Evolutionary conservation across 2,329 filamentous ascomycete species (phyloP).

Genomic region (Colletotrichum theobromicola): DNA sequence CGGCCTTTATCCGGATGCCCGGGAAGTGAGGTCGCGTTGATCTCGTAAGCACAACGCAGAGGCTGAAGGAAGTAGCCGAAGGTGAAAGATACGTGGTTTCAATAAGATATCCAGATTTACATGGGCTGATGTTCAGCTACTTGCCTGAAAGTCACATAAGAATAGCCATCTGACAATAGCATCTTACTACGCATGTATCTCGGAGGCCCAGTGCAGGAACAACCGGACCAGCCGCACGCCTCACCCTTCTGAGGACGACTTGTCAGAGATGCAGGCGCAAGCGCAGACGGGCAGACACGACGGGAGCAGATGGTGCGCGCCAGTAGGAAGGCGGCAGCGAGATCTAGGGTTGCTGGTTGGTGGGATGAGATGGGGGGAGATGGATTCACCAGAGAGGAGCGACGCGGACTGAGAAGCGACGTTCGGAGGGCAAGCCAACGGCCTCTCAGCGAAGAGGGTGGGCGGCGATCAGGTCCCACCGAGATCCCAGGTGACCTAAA

Average conservation of each 20-base stretch:
- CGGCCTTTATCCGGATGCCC: background rate
- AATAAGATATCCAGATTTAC: background rate
- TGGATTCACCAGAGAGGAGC: background rate
- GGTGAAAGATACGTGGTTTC: background rate
- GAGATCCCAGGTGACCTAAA: constrained; percentile 21
- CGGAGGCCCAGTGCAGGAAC: constrained; percentile 15
- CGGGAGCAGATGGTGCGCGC: background rate
- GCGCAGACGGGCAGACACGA: constrained; percentile 1
- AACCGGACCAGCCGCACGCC: background rate
- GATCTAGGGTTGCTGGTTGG: background rate
- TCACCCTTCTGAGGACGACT: background rate
- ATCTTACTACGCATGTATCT: background rate
- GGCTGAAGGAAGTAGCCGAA: background rate
- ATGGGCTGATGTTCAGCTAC: background rate
- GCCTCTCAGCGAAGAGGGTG: background rate
- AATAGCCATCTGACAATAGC: background rate
- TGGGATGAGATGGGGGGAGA: background rate
- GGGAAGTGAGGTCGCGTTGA: background rate
- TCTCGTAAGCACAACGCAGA: constrained; percentile 5
- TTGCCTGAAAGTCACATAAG: background rate
- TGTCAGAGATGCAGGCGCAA: constrained; percentile 11
- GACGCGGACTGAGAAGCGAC: background rate
- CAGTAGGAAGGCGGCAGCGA: background rate
- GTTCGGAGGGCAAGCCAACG: background rate
- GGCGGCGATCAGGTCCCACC: constrained; percentile 21